Evolutionary conservation across 2,329 filamentous ascomycete genomes (phyloP), one percentile per base, ranked within the genome.

Genomic region (Cadophora sp.): DNA sequence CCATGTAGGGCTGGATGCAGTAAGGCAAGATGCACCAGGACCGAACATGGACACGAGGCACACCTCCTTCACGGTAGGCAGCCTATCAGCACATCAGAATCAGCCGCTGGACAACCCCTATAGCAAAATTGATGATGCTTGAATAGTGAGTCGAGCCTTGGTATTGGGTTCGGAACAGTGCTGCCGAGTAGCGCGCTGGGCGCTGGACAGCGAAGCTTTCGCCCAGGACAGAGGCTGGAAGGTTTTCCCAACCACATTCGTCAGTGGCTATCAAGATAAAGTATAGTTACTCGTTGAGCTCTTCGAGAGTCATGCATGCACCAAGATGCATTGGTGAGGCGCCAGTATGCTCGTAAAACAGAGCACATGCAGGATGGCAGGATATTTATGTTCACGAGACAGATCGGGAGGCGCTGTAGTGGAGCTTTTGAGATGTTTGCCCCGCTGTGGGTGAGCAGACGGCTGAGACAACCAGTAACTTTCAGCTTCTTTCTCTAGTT

Each of bases 41-140:
- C 51, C 51, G 26, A 29, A n/a, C n/a, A 31, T 16, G 27, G 50
- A 62, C 31, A 48, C 27, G 50, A 51, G 60, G 50, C 60, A 62
- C 43, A 62, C 40, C 27, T 37, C 12, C n/a, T 24, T 5, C 27
- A 34, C 5, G 19, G 27, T 8, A 51, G 24, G 9, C n/a, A 60
- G 56, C 56, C 56, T 40, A 37, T 60, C 24, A 19, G 14, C 24
- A 22, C 12, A 22, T 31, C n/a, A 62, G 43, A 50, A 16, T 22
- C 22, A 51, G 43, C 26, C n/a, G 60, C 7, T 48, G 27, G 43
- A 26, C 19, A 31, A 48, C 40, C 22, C 22, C 59, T 50, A 24
- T 4, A 31, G 14, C 59, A 14, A 4, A 22, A 29, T 62, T 62
- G 40, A 29, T 31, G 27, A 48, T 34, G 3, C 29, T 27, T 8